Base-by-base conservation (phyloP, 345 rosid genomes). In the Populus euphratica region DNA sequence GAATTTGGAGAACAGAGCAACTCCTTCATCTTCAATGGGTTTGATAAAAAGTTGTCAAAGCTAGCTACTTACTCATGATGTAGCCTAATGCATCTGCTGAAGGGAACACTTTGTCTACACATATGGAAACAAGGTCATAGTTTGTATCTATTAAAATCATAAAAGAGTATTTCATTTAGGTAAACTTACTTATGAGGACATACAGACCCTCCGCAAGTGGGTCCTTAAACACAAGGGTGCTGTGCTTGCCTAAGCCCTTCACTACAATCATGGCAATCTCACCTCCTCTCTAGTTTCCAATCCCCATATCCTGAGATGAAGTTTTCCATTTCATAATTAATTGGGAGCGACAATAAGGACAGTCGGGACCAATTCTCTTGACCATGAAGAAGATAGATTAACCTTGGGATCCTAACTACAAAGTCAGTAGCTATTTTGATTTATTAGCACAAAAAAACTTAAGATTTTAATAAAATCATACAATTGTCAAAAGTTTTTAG, bases 21-120 rank as follows among this genome's bases (percentile, higher is more conserved):
- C 68, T 18, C 35, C 50, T 20, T 10, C 23, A 38, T 70, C 41
- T n/a, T 74, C 29, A 77, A 69, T 68, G 73, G 80, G 74, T 77
- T 71, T 17, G 82, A 77, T 81, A n/a, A 74, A 77, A 78, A 52
- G 63, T 68, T 70, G 68, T 59, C 71, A 63, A 79, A 79, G 76
- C 71, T 67, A 54, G 47, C 44, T 17, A 20, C 18, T 17, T 73
- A 74, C 73, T 78, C 65, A 78, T 81, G 68, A 77, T 78, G 82
- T 76, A 82, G 76, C 68, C 73, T 54, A 35, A 25, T 90, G 94
- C 84, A 81, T 87, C 75, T 91, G 84, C 84, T 87, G 76, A 77
- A 85, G 93, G 93, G 87, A 79, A 92, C 97, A 93, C 74, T 74
- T 80, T 89, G 98, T 92, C 93, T 80, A 52, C 75, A 25, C 65